Evolutionary conservation across 768 basidiomycete genomes (phyloP), one percentile per base, ranked within the genome.

Genomic region (Pisolithus tinctorius): DNA sequence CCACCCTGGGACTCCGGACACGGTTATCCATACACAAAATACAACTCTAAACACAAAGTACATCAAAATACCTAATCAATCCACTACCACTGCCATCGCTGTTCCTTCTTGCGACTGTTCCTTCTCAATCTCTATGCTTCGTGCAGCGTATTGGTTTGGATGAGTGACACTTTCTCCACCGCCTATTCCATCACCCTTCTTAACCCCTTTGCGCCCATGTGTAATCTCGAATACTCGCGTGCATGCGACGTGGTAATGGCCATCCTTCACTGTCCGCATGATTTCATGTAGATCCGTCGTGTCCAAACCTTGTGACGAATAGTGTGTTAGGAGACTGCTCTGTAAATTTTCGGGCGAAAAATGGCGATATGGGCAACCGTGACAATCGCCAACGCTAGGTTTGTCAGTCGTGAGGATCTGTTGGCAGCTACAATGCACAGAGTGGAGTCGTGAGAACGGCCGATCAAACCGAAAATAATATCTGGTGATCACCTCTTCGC

Each of bases 161-260:
- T 99, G 96, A 9, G 84, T 88, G 23, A 97, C 88, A 54, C 81
- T 88, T 61, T 96, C 94, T 0, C 89, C 88, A 4, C 70, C 78
- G 7, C 91, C 90, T 41, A 94, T 59, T 0, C 95, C 96, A 13
- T 96, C 91, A 2, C 93, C 93, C 65, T 89, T 94, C 70, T 80
- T 84, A 46, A 95, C 82, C 8, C 86, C 83, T 54, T 66, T 71
- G 17, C 66, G 65, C 23, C 75, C 71, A 66, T 98, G 95, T 25
- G 93, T 96, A 27, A 96, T 77, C 71, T 99, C 96, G 67, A 93
- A 99, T 20, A 98, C 92, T 23, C 94, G 79, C 8, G 96, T 98
- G 70, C 96, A 99, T 6, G 94, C 95, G 42, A 97, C 87, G 65
- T 99, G 95, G 66, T 84, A 95, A 64, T 95, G 93, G 3, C 77